Base-by-base conservation (phyloP, 2,329 filamentous ascomycete genomes). In the Tolypocladium tundrense region DNA sequence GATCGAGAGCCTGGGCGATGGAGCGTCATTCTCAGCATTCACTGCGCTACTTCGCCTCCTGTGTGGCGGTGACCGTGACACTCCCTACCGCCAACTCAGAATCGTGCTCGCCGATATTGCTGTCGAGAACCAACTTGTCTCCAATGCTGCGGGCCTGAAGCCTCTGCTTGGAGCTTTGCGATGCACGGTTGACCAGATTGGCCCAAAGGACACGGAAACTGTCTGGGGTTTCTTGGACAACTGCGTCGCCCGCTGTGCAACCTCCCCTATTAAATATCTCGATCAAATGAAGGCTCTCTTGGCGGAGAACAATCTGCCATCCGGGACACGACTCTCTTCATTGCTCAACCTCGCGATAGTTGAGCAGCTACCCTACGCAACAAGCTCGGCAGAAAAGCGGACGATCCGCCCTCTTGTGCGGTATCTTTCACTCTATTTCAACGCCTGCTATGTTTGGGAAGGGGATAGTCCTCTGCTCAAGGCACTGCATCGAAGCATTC, bases 151-250 rank as follows among this genome's bases (percentile, higher is more conserved):
- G 67, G 69, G 79, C 67, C 62, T 86, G 66, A 60, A 79, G 63
- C 73, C 77, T 64, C 65, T 84, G 31, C 73, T 80, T 11, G 68
- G 69, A 57, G 67, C 68, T 14, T 59, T 74, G 13, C 64, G 66
- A 21, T 63, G 59, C 53, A 66, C 64, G 3, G 55, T 59, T 10
- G 48, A 59, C 6, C 64, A 66, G 24, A 56, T 57, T 13, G 63
- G 60, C 31, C 40, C 59, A 1, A 59, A 62, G 11, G 57, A 63
- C 14, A 70, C 79, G 63, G 71, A 75, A 16, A 63, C 68, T 0
- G 68, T 91, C 1, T 88, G 88, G 73, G 70, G 77, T 0, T 95
- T 94, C 67, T 70, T 97, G 33, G 92, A 97, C 67, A 91, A 95
- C 61, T 95, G 90, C 70, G 78, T 90, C 56, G 84, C 84, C 37